Conservation (phyloP, 805 yeast species). For the Candida chilensis region DNA sequence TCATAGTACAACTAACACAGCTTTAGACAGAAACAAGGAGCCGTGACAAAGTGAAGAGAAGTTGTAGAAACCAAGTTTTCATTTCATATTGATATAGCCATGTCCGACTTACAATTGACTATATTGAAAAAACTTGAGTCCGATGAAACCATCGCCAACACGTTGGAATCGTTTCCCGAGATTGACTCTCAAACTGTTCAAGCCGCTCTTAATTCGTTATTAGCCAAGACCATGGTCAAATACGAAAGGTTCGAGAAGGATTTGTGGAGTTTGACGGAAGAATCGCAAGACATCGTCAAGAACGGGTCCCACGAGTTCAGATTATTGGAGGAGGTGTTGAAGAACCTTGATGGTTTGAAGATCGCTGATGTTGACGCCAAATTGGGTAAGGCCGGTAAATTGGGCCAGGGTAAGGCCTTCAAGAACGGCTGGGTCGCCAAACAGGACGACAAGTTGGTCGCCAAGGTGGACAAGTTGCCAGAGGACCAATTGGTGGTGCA, state of each 20-base stretch:
- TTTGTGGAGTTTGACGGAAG: slow-evolving; percentile 64
- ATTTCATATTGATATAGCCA: slow-evolving; percentile 10
- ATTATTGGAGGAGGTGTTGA: slow-evolving; percentile 63
- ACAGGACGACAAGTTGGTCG: slow-evolving; percentile 70
- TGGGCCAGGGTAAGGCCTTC: slow-evolving; percentile 97
- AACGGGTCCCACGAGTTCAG: slow-evolving; percentile 90
- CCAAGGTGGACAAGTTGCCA: slow-evolving; percentile 49
- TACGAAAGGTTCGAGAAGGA: slow-evolving; percentile 71
- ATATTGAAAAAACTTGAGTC: slow-evolving; percentile 57
- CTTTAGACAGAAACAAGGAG: not conserved
- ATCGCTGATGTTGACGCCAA: slow-evolving; percentile 65
- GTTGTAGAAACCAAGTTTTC: too few relatives aligned
- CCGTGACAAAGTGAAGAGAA: too few relatives aligned
- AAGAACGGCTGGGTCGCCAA: slow-evolving; percentile 94
- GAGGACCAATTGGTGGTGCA: slow-evolving; percentile 59
- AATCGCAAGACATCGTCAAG: slow-evolving; percentile 70
- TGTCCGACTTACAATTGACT: slow-evolving; percentile 62
- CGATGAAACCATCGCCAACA: slow-evolving; percentile 53
- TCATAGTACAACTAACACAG: not conserved
- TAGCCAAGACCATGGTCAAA: slow-evolving; percentile 73
- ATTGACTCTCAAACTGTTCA: slow-evolving; percentile 58
- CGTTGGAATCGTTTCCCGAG: slow-evolving; percentile 58
- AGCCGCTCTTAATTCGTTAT: slow-evolving; percentile 79
- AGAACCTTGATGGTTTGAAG: slow-evolving; percentile 70
- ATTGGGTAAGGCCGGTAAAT: slow-evolving; percentile 76